These are phyloP conservation scores for Tylopilus subfusipes DNA, from an alignment of 768 basidiomycete genomes.

Conservation along the genomic window DNA sequence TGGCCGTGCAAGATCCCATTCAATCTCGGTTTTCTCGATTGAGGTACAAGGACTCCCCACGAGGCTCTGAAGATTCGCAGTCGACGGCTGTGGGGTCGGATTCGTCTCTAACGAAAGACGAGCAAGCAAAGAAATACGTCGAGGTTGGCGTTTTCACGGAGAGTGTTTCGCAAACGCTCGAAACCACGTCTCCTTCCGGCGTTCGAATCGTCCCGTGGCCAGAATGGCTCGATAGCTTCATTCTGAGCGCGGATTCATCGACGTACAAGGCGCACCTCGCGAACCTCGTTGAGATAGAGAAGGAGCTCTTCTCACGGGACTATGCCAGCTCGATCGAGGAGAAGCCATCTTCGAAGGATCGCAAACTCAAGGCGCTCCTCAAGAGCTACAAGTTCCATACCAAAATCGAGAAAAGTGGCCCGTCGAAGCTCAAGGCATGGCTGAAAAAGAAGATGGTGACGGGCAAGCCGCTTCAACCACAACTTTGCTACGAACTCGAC, in stretches of 20 bases:
- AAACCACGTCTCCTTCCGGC: constrained; percentile 23
- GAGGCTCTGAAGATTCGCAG: constrained; percentile 69
- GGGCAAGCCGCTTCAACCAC: constrained; percentile 36
- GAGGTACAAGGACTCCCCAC: constrained; percentile 37
- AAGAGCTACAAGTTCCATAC: constrained; percentile 40
- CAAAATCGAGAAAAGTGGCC: constrained; percentile 34
- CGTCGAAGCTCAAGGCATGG: constrained; percentile 60
- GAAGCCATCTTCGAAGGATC: constrained; percentile 29
- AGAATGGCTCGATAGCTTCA: constrained; percentile 39
- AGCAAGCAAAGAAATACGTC: constrained; percentile 14
- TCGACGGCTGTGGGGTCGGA: constrained; percentile 43
- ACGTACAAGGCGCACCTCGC: constrained; percentile 36
- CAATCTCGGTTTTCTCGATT: constrained; percentile 9
- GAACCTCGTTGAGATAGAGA: constrained; percentile 35
- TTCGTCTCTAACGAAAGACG: constrained; percentile 9
- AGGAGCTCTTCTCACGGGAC: constrained; percentile 30
- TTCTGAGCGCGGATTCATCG: constrained; percentile 33
- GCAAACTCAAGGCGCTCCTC: constrained; percentile 40
- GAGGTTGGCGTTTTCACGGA: constrained; percentile 23
- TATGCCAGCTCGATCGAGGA: constrained; percentile 21
- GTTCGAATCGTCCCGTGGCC: constrained; percentile 35
- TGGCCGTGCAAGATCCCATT: constrained; percentile 16
- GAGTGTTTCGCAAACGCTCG: constrained; percentile 10
- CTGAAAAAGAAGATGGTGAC: constrained; percentile 53
- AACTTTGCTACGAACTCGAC: constrained; percentile 42